Evolutionary conservation across 2,329 filamentous ascomycete species (phyloP), one percentile per base, ranked within the genome.

Genomic region (Aaosphaeria pasadenensis): DNA sequence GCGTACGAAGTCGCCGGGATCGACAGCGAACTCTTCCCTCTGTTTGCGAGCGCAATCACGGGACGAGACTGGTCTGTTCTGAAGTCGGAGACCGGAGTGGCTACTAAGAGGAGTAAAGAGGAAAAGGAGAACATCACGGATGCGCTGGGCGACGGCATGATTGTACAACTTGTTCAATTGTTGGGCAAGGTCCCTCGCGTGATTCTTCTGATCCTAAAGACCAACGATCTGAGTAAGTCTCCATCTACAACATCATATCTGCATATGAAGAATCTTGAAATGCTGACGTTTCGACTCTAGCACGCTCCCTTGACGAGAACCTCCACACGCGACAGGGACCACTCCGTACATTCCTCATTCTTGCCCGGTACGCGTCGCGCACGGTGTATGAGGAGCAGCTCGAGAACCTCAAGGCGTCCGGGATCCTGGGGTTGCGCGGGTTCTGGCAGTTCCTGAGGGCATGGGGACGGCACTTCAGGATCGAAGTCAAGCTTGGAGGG

Each of bases 31-130:
- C 88, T 96, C 62, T 99, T 99, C 63, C 91, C 91, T 1, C 81
- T 99, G 17, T 99, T 99, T 68, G 94, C 92, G 1, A 94, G 88
- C 7, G 94, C 94, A 47, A 99, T 99, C 64, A 99, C 94, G 0
- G 94, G 94, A 3, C 82, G 95, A 39, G 94, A 99, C 70, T 99
- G 87, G 69, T 83, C 80, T 47, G 84, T 95, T 4, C 76, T 97
- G 42, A 83, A 74, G 4, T 24, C 17, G 17, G 17, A 24, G 17
- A 74, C 77, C 45, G 79, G 82, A 30, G 81, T 84, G 3, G 74
- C 80, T 5, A 59, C 44, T 2, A 77, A 82, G 4, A 83, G 91
- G 44, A 87, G 87, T 3, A 75, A 75, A 1, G 81, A 85, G 51
- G 95, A 99, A 74, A 91, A 95, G 71, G 85, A 94, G 59, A 81